Evolutionary conservation across 208 protist species (phyloP), one percentile per base, ranked within the genome.

Genomic region (Lotmaria passim): DNA sequence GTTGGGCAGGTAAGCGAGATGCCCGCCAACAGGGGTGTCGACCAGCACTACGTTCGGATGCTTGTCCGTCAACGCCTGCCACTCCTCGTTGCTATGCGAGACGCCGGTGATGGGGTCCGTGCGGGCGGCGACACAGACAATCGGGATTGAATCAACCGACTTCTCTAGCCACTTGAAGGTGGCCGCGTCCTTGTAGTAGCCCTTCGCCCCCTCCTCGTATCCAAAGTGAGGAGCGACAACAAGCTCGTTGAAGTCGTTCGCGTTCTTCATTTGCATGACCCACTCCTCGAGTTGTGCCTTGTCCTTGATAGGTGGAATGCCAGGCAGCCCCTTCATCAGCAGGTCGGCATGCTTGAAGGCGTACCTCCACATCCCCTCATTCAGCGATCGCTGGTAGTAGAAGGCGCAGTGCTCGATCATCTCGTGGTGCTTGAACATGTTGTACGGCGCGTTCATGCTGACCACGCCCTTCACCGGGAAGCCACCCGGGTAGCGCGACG

Each of bases 1-100:
- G 30, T 60, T 66, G 4, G 56, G 48, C 38, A 93, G 31, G 60
- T 77, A 91, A 23, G 74, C 78, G 33, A 93, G 56, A 64, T 90
- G 85, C 2, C 88, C 88, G 23, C 85, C 83, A 7, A 70, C 65
- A 0, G 85, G 81, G 23, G 80, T 83, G 48, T 90, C 73, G n/a
- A 87, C 79, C 41, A 87, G 85, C 30, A 75, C 56, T 5, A 90
- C 61, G 59, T 83, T 86, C 1, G 68, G 59, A 47, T 78, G 70
- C 12, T 26, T 47, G 43, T 85, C 61, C 6, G 62, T 52, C 14
- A 91, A 23, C n/a, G 23, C 59, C 47, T 87, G 72, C 83, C 83
- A 85, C 47, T 77, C 68, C 59, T 67, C 70, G 36, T n/a, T 38
- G 0, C 62, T 65, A 48, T 69, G 50, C 7, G 46, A 73, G 50